phyloP scores from a whole-genome alignment of 768 basidiomycete genomes.

The Lactarius deliciosus region DNA sequence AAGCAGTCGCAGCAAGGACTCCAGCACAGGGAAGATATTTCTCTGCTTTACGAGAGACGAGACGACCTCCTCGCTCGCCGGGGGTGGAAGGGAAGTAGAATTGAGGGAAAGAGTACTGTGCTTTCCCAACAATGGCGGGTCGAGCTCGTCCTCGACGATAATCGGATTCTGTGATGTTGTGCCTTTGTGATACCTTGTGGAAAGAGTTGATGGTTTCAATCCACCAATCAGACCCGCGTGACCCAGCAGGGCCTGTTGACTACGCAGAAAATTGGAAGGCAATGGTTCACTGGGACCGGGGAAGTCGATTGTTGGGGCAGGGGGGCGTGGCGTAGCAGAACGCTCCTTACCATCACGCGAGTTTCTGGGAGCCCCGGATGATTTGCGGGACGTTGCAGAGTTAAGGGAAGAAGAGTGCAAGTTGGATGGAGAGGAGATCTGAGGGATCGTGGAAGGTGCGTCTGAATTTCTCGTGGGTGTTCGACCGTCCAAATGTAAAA shows the following conservation, averaged over 20 bases:
- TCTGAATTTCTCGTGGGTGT: slow-evolving; percentile 34
- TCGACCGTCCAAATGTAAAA: slow-evolving; percentile 51
- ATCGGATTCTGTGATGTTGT: slow-evolving; percentile 64
- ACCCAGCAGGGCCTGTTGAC: slow-evolving; percentile 69
- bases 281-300: slow-evolving; percentile 61
- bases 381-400: slow-evolving; percentile 17
- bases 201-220: slow-evolving; percentile 56
- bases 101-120: slow-evolving; percentile 39
- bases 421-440: slow-evolving; percentile 17
- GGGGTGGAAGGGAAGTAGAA: slow-evolving; percentile 45
- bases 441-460: slow-evolving; percentile 36
- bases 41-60: slow-evolving; percentile 58
- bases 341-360: slow-evolving; percentile 39
- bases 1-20: slow-evolving; percentile 59
- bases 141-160: slow-evolving; percentile 59
- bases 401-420: slow-evolving; percentile 28
- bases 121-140: slow-evolving; percentile 35
- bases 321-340: slow-evolving; percentile 46
- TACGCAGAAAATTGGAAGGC: slow-evolving; percentile 71
- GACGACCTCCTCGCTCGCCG: slow-evolving; percentile 59
- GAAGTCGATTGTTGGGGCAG: slow-evolving; percentile 56
- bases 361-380: slow-evolving; percentile 29
- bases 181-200: slow-evolving; percentile 47
- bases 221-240: slow-evolving; percentile 68
- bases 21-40: slow-evolving; percentile 64